A percentile compares a stretch with the other conserved stretches of the same genome.
Conservation (phyloP, 306 rosid species). For the Vachellia pachyceras region DNA sequence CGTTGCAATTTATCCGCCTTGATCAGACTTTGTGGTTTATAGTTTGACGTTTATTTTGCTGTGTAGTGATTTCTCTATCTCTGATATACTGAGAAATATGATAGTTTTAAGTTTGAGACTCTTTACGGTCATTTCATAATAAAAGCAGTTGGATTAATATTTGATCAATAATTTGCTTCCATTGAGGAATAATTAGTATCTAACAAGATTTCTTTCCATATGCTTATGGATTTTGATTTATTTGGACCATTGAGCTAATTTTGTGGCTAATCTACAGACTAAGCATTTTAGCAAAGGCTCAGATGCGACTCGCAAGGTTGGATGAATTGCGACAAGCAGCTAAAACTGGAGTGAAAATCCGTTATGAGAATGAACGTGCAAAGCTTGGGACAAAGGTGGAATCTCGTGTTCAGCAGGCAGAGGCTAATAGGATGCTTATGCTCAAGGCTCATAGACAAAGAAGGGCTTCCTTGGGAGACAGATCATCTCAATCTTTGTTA, state of each 20-base stretch:
- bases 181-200: neutral
- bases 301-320: constrained; percentile 81
- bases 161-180: neutral
- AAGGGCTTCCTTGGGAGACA: constrained; percentile 85
- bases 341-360: constrained; percentile 74
- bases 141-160: neutral
- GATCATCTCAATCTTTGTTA: constrained; percentile 83
- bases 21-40: neutral
- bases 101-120: neutral
- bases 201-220: neutral
- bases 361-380: constrained; percentile 71
- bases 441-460: constrained; percentile 85
- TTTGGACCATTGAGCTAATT: constrained; percentile 30
- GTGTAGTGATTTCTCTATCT: neutral
- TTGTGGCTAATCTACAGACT: constrained; percentile 60
- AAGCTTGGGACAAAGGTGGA: constrained; percentile 84
- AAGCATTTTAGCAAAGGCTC: constrained; percentile 76
- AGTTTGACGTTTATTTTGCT: neutral
- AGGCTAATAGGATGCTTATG: constrained; percentile 84
- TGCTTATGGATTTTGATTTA: constrained; percentile 18
- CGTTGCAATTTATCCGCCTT: neutral
- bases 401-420: constrained; percentile 87
- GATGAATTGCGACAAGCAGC: constrained; percentile 96
- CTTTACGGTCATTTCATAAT: neutral
- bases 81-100: neutral